These are phyloP conservation scores for Tricholoma furcatifolium DNA, from an alignment of 768 basidiomycete genomes.

Conservation along the genomic window DNA sequence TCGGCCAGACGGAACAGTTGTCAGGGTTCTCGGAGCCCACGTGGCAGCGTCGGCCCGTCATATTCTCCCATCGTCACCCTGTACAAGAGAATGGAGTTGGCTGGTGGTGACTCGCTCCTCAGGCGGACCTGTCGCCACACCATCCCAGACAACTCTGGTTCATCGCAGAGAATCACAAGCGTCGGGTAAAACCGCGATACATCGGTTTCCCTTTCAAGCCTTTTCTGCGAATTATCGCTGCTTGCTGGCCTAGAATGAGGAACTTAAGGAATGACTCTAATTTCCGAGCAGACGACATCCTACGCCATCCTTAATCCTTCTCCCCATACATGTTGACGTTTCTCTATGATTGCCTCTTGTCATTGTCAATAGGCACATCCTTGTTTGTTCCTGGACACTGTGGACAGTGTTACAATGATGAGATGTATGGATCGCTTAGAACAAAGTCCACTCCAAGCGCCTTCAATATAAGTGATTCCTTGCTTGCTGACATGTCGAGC, in stretches of 20 bases:
- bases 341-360: background rate
- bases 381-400: background rate
- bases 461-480: too few species aligned
- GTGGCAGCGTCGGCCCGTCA: constrained; percentile 24
- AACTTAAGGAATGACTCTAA: too few species aligned
- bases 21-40: constrained; percentile 25
- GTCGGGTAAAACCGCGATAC: background rate
- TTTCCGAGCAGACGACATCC: too few species aligned
- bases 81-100: background rate
- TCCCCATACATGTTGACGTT: too few species aligned
- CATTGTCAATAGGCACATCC: background rate
- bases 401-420: background rate
- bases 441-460: background rate
- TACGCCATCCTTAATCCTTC: too few species aligned
- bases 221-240: background rate
- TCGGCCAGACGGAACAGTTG: constrained; percentile 33
- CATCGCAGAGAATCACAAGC: background rate
- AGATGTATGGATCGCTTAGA: background rate
- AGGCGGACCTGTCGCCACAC: background rate
- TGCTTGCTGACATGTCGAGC: too few species aligned
- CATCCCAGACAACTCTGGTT: background rate
- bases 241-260: background rate
- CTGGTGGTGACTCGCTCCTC: background rate
- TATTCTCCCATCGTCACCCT: constrained; percentile 1
- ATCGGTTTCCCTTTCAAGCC: background rate